Evolutionary conservation across 495 filamentous ascomycete genomes (phyloP), one percentile per base, ranked within the genome.

Genomic region (Hypoxylon lenormandii): DNA sequence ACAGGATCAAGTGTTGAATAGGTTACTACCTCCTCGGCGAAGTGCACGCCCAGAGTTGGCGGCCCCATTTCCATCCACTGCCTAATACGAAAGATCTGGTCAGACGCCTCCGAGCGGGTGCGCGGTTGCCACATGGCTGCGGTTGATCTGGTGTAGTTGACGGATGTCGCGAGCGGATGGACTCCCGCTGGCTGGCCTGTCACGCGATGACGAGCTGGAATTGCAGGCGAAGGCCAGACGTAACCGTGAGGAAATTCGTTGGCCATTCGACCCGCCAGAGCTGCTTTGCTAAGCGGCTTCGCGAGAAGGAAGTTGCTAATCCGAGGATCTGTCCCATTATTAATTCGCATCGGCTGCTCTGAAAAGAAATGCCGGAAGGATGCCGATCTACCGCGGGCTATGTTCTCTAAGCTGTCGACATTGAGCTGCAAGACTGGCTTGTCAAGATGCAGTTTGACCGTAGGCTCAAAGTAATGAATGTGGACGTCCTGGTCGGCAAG

Each of bases 221-320:
- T 86, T 8, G 77, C 84, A 3, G 77, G 75, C 1, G 94, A 91
- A 4, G 94, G 94, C 94, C 94, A 97, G 13, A 92, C 73, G 15
- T 79, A 67, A 54, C 78, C 76, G 53, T 82, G 80, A 0, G 82
- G 77, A 51, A 84, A 85, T 4, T 72, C 74, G 1, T 61, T 56
- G 3, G 70, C 37, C 53, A 63, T 48, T 18, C 63, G 57, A 0
- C 28, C 51, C 1, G 49, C 49, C 1, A 71, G 18, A 7, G 72
- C 66, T 52, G 40, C 19, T 40, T 73, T 45, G 77, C 70, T 54
- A n/a, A 75, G 74, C 16, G 83, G 81, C 38, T 81, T 83, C 28
- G 78, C 80, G 22, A 77, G 80, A 46, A 79, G 71, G 30, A 84
- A 82, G 55, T 80, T 80, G 66, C 74, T 77, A 50, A 77, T 79